Evolutionary conservation across 2,329 filamentous ascomycete genomes (phyloP).

Genomic region (Colletotrichum liaoningense): DNA sequence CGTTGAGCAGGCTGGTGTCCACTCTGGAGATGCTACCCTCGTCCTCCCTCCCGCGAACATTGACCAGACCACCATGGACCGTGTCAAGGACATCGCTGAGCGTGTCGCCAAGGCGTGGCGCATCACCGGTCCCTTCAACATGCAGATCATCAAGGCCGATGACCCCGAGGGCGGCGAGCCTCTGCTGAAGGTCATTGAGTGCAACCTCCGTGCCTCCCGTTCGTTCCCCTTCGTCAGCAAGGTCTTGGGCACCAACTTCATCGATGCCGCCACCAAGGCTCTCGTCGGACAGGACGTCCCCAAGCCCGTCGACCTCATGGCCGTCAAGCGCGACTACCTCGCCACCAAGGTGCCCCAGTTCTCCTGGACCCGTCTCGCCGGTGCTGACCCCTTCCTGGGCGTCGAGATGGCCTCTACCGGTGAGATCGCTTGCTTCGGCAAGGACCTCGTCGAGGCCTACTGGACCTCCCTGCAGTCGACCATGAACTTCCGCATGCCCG

Average conservation of each 20-base stretch:
- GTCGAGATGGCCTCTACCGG: slow-evolving; percentile 98
- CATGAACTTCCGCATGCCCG: slow-evolving; percentile 99
- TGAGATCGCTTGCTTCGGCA: slow-evolving; percentile 99
- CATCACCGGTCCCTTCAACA: slow-evolving; percentile 99
- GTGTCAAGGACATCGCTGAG: slow-evolving; percentile 93
- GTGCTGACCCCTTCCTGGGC: slow-evolving; percentile 95
- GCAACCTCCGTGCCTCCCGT: slow-evolving; percentile 95
- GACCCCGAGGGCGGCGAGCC: slow-evolving; percentile 80
- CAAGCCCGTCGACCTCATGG: slow-evolving; percentile 88
- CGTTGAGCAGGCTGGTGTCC: slow-evolving; percentile 95
- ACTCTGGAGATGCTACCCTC: slow-evolving; percentile 96
- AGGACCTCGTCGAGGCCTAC: slow-evolving; percentile 95
- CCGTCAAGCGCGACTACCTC: slow-evolving; percentile 87
- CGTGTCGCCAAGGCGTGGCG: slow-evolving; percentile 98
- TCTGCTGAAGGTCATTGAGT: slow-evolving; percentile 95
- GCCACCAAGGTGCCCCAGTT: slow-evolving; percentile 99
- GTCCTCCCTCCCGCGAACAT: slow-evolving; percentile 89
- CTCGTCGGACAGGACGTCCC: slow-evolving; percentile 89
- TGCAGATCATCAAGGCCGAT: slow-evolving; percentile 98
- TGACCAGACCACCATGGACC: slow-evolving; percentile 80
- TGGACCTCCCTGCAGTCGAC: slow-evolving; percentile 96
- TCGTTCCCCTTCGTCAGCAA: slow-evolving; percentile 99
- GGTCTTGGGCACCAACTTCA: slow-evolving; percentile 96
- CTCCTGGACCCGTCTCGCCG: slow-evolving; percentile 97
- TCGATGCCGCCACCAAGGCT: slow-evolving; percentile 93